phyloP scores from a whole-genome alignment of 2,329 filamentous ascomycete genomes.

The Aspergillus chevalieri region DNA sequence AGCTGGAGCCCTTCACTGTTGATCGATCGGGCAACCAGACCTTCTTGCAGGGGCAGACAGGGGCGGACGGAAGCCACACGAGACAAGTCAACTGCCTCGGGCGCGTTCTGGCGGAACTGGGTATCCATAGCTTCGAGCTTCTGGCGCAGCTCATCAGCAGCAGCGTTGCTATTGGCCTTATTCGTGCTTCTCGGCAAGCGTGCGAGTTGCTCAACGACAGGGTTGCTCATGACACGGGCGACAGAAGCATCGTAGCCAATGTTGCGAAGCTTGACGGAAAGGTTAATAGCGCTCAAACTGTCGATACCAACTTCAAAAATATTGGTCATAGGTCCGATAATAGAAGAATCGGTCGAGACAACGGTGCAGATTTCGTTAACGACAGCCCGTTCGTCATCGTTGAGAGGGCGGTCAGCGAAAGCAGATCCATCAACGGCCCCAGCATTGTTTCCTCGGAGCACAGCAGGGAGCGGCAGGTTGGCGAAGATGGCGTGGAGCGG shows the following conservation, averaged over 20 bases:
- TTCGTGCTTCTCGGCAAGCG: conserved; percentile 14
- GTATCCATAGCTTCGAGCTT: conserved; percentile 13
- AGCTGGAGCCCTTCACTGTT: conserved; percentile 24
- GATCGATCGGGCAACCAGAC: conserved; percentile 33
- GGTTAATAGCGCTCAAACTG: conserved; percentile 32
- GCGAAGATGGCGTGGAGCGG: conserved; percentile 22
- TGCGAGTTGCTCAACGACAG: conserved; percentile 29
- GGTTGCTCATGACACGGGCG: conserved; percentile 30
- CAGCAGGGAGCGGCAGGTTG: conserved; percentile 17
- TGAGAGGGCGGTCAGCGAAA: conserved; percentile 11
- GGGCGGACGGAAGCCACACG: conserved; percentile 16
- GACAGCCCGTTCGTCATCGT: conserved; percentile 19
- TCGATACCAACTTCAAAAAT: conserved; percentile 36
- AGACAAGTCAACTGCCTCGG: conserved; percentile 8
- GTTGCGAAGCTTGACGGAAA: conserved; percentile 29
- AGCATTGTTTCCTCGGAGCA: conserved; percentile 15
- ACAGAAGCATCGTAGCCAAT: conserved; percentile 29
- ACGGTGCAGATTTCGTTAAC: conserved; percentile 18
- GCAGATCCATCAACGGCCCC: not conserved
- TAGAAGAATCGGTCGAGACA: conserved; percentile 12
- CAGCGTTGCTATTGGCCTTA: not conserved
- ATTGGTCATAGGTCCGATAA: conserved; percentile 20
- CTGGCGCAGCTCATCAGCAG: conserved; percentile 4
- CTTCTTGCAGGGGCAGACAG: conserved; percentile 28
- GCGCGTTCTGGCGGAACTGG: conserved; percentile 11